Evolutionary conservation across 257 asterid genomes (phyloP), one percentile per base, ranked within the genome.

Genomic region (Ligustrum vulgare): DNA sequence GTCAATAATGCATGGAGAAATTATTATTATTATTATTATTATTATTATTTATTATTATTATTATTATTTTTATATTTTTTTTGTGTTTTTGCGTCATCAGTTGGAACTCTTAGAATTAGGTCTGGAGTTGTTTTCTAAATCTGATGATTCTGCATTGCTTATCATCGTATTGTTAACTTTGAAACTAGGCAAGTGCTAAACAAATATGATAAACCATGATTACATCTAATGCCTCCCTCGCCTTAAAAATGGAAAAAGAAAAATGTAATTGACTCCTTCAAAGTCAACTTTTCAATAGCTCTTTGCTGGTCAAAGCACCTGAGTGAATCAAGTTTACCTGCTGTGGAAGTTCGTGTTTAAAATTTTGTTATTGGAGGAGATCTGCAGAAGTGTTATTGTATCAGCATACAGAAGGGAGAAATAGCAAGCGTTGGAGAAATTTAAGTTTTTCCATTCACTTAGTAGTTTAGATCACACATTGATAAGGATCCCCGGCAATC

Each of bases 101-200:
- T 56, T 20, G 64, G 28, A 56, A 54, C 28, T 18, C 63, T 18
- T 54, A 20, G 28, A 20, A 65, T 80, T 33, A 3, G 25, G 2
- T 37, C 6, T 28, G 20, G n/a, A n/a, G 13, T 72, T 70, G 56
- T 73, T 69, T 31, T 47, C 72, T 69, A 65, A 25, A 18, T 65
- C 64, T 51, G 56, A 22, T 79, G 67, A 20, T 51, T 41, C 23
- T 75, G 65, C 23, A 56, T 49, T 49, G 23, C 67, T 23, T 60
- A 22, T 35, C 47, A 41, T 60, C 7, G 8, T 60, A 60, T 60
- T 25, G 33, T 23, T 9, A 60, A 25, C 16, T 22, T 56, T 73
- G 56, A 35, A 78, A 12, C n/a, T 51, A 22, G 43, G 51, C 22
- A 60, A 31, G 45, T 60, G 70, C 45, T 49, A 67, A 58, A 72